Base-by-base conservation (phyloP, 768 basidiomycete species). In the Russula compacta region DNA sequence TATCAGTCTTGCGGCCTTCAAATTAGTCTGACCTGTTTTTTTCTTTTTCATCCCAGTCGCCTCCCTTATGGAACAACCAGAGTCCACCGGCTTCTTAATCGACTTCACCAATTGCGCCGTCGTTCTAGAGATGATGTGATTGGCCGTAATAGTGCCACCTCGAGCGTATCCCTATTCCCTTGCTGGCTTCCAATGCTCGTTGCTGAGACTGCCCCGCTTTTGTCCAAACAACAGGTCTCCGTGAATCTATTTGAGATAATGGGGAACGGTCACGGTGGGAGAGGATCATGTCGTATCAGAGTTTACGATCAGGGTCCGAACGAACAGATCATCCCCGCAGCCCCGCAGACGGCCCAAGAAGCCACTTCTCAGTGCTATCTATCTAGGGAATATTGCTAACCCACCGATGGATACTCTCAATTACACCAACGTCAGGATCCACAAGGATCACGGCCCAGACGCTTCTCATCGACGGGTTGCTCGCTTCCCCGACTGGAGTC, bases 241-340 rank as follows among this genome's bases (percentile, higher is more conserved):
- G 51, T 62, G 56, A 53, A 42, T 48, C 38, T 48, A 29, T 62
- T 35, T 38, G 33, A 42, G 51, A 53, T 53, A 29, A 46, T 40
- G 46, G 24, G 44, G 12, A 12, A 58, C 39, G 24, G 39, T 6
- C 35, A 6, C 9, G 49, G 38, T 36, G 44, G 38, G 32, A n/a
- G 15, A 21, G 50, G 24, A n/a, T 29, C 24, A 53, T 38, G 35
- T 33, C 42, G 49, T 58, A 62, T 62, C 61, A 62, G 32, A 33
- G 60, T 58, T 56, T 39, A 47, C 55, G 36, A 58, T 62, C 57
- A 62, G 35, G 38, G 44, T 61, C 51, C 50, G 61, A 52, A 61
- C 24, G 2, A 35, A 35, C 17, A 33, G 56, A 58, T 47, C 58
- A 50, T 38, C 43, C 36, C 58, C 17, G 32, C 53, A 43, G 17